Base-by-base conservation (phyloP, 1,284 basidiomycete genomes). In the Leccinum subrobustum region DNA sequence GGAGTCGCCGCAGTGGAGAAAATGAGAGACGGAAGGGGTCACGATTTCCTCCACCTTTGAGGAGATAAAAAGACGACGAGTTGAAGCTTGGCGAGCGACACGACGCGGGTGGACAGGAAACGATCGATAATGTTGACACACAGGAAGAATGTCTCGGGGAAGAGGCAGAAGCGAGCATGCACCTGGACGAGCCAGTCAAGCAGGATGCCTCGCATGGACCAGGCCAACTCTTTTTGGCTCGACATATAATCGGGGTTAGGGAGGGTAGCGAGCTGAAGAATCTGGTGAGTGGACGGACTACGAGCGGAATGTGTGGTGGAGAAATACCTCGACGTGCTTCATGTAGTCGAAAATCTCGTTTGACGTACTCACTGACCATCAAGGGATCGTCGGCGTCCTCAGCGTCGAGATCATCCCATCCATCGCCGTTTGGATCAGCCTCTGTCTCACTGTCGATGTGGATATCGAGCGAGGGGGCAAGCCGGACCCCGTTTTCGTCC, bases 131-230 rank as follows among this genome's bases (percentile, higher is more conserved):
- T 89, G 81, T 99, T 98, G 72, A 93, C 83, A 65, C 91, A 91
- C 61, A 99, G 86, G 80, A 96, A 98, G 55, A 99, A 87, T 0
- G 96, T 98, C 78, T 99, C 96, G 8, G 96, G 95, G 7, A 97
- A 83, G 18, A 99, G 84, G 61, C 90, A 90, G 82, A 98, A 98
- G 68, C 95, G 93, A 66, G 88, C 83, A 75, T 99, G 96, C 23
- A 98, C 91, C 78, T 98, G 95, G 66, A 99, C 90, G 62, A 99
- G 83, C 97, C 96, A 98, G 81, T 99, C 96, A 63, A 92, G 91
- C 35, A 99, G 85, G 65, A 98, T 93, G 16, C 92, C 92, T 23
- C 95, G 93, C 93, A 96, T 96, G 60, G 88, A 88, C 95, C 95
- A 97, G 3, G 90, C 89, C 35, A 98, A 83, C 68, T 96, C 93